Evolutionary conservation across 2,329 filamentous ascomycete species (phyloP), one percentile per base, ranked within the genome.

Genomic region (Calonectria honghensis): DNA sequence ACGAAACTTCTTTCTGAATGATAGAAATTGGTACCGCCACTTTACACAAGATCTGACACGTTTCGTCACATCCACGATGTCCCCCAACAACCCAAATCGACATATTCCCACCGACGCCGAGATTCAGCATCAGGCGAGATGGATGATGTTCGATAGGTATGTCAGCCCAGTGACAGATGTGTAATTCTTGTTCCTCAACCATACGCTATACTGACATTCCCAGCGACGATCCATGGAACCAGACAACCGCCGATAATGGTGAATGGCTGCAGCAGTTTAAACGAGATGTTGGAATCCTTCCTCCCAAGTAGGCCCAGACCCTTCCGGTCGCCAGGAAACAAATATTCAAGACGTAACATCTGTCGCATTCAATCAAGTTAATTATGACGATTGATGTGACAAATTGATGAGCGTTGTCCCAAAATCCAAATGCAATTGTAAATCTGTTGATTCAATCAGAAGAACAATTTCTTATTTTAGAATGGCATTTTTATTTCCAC

Each of bases 181-280:
- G 13, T 1, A 14, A 37, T 27, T 3, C 18, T 35, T n/a, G 6
- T 31, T 48, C 31, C 2, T 14, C 13, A 48, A 39, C 45, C 24
- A 27, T 6, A 32, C 16, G 59, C 24, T 6, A 41, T 51, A 52
- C 78, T 84, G 75, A 82, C 75, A 69, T 37, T 39, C 2, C 7
- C 24, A 91, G 90, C 71, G 91, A 93, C 72, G 91, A 93, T 78
- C 90, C 90, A 2, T 92, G 91, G 89, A 93, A 93, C 80, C 89
- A 91, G 77, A 93, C 91, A 0, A 89, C 90, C 0, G 91, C 91
- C 35, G 91, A 93, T 79, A 93, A 93, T 76, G 87, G 86, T 1
- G 91, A 93, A 82, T 93, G 91, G 91, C 86, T 93, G 14, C 86
- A 88, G 72, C 88, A 91, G 54, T 93, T 93, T 85, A 93, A 93